Evolutionary conservation across 345 rosid species (phyloP), one percentile per base, ranked within the genome.

Genomic region (Murraya paniculata): DNA sequence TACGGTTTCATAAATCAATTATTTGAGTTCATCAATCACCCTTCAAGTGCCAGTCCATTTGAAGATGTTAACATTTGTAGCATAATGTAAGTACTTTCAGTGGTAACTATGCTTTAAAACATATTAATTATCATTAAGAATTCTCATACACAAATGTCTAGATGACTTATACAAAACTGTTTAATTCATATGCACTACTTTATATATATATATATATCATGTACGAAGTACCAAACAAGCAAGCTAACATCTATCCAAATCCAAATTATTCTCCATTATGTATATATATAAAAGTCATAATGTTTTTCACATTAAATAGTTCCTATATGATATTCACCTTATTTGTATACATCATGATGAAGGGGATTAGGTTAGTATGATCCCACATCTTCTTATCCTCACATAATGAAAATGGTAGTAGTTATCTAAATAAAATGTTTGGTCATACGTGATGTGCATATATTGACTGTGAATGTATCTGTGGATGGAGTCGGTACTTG

Each of bases 321-420:
- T 56, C 22, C 21, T 35, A 1, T 30, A 70, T 24, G 30, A 16
- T 41, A 56, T 57, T 68, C 77, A 77, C 69, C 83, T 64, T 72
- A 77, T 35, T 36, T n/a, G 8, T 7, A 31, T 56, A 39, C 10
- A 58, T 68, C 7, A 67, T 72, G 1, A 62, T 77, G 62, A 18
- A 69, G 56, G 56, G 75, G 80, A 73, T 79, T 77, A 73, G 85
- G 78, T 73, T 62, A 78, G 78, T 67, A 75, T 53, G 56, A 57
- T 70, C 74, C 72, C 71, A 53, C 75, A 30, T 53, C 77, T 80
- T 75, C 66, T 33, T 30, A 35, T 35, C 1, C 6, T 4, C 24
- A 21, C 28, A 5, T 36, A 50, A 73, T 35, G 41, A 50, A 77
- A 68, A 61, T 38, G 55, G 67, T 39, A 39, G 77, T 74, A 30